Evolutionary conservation across 805 yeast species (phyloP), one percentile per base, ranked within the genome.

Genomic region (Candida glaebosa): DNA sequence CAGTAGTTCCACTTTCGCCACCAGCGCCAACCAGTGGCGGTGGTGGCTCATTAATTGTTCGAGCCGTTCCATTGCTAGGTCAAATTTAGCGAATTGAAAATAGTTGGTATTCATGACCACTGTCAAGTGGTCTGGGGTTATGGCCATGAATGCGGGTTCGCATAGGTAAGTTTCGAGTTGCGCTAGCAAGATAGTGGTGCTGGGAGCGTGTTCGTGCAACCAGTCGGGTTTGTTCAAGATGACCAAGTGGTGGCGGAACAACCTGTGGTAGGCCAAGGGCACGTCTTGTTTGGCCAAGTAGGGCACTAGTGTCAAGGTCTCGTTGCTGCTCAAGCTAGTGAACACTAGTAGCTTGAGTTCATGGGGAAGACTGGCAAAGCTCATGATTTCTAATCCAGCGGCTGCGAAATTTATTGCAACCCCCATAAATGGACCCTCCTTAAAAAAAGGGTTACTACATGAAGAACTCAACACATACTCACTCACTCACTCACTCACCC

Each of bases 1-100:
- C 19, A 48, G 38, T 17, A 65, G 45, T 7, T 54, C 47, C 18
- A 60, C 42, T 28, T 54, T 60, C 8, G 51, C 47, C 1, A 42
- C 31, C 10, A 25, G 33, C 5, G 22, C 31, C 7, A 46, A 38
- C 26, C 40, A 40, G 9, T 6, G 4, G 4, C 14, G 9, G 19
- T 31, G n/a, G n/a, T 24, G 30, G 4, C 31, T 18, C 26, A 38
- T 3, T 12, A 31, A 30, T 5, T 14, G 14, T 4, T 40, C 22
- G 8, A 47, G 37, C 14, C 37, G 34, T 10, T 40, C 17, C 17
- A 44, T 33, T 16, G 34, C 15, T 4, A 6, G 22, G 19, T 41
- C 44, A 28, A 42, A 47, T 14, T 12, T 20, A 9, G 18, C 32
- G 20, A 44, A 47, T 25, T 47, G 46, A 17, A 9, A 18, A 3